These are phyloP conservation scores for Periconia sp. DNA, from an alignment of 2,329 filamentous ascomycete genomes.

Conservation along the genomic window DNA sequence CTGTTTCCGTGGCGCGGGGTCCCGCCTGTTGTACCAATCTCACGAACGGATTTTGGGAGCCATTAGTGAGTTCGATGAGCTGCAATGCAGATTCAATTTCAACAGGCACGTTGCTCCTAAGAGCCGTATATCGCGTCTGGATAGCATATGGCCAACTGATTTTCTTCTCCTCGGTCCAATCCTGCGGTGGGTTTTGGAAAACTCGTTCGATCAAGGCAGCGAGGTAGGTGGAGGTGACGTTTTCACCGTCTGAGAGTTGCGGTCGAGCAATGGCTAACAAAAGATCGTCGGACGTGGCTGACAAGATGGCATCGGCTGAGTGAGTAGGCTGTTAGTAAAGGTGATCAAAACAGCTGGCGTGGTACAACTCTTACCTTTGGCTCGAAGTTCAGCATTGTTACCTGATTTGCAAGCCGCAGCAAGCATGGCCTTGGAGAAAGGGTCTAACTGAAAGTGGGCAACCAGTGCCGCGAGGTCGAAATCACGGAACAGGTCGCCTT, in stretches of 20 bases:
- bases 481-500: conserved; percentile 91
- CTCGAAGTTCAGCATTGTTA: conserved; percentile 78
- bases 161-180: conserved; percentile 76
- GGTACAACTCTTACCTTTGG: conserved; percentile 69
- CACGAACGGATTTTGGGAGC: conserved; percentile 62
- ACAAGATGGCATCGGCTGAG: conserved; percentile 84
- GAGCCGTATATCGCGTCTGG: conserved; percentile 62
- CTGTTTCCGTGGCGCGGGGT: conserved; percentile 70
- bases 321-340: conserved; percentile 43
- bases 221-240: conserved; percentile 69
- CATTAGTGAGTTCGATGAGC: conserved; percentile 64
- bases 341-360: conserved; percentile 7
- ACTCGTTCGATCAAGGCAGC: conserved; percentile 82
- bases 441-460: conserved; percentile 92
- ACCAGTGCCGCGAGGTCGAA: conserved; percentile 96
- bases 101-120: conserved; percentile 66
- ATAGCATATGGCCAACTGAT: conserved; percentile 68
- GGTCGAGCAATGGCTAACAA: conserved; percentile 72
- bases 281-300: conserved; percentile 76
- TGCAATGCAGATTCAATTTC: conserved; percentile 72
- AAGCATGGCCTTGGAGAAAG: conserved; percentile 82
- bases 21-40: conserved; percentile 73
- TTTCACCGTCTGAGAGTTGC: conserved; percentile 60
- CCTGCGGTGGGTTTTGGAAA: conserved; percentile 81
- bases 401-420: conserved; percentile 85